Conservation (phyloP, 306 rosid genomes). For the Lotus japonicus region DNA sequence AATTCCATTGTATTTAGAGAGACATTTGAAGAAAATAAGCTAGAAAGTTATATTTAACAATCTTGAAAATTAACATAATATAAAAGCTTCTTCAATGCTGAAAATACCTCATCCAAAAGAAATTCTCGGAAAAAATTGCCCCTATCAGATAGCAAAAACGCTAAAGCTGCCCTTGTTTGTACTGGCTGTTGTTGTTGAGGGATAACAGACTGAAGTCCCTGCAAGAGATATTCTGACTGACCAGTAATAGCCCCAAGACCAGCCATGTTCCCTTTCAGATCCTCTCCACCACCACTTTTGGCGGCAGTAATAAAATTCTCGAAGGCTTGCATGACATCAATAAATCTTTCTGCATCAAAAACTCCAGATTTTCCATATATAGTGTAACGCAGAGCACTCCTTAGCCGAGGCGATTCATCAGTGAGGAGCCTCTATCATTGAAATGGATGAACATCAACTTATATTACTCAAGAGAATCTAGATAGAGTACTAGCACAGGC, state of each 20-base stretch:
- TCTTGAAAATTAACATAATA: background rate
- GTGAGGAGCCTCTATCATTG: slow-evolving; percentile 83
- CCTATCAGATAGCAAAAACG: slow-evolving; percentile 78
- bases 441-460: slow-evolving; percentile 16
- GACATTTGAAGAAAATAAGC: background rate
- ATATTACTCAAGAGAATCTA: slow-evolving; percentile 5
- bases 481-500: background rate
- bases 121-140: slow-evolving; percentile 94
- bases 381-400: slow-evolving; percentile 86
- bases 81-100: slow-evolving; percentile 17
- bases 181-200: slow-evolving; percentile 53
- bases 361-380: slow-evolving; percentile 94
- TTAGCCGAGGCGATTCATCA: slow-evolving; percentile 90
- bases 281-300: slow-evolving; percentile 97
- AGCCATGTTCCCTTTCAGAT: slow-evolving; percentile 80
- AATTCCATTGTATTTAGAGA: background rate
- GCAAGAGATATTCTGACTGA: slow-evolving; percentile 40
- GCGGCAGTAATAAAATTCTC: slow-evolving; percentile 95
- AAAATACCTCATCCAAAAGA: slow-evolving; percentile 91
- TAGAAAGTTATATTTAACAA: background rate
- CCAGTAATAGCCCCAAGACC: slow-evolving; percentile 62
- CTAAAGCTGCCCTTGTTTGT: slow-evolving; percentile 91
- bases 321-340: slow-evolving; percentile 99
- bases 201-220: slow-evolving; percentile 37
- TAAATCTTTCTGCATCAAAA: slow-evolving; percentile 95